Evolutionary conservation across 768 basidiomycete species (phyloP).

Genomic region (Rhizopogon vulgaris): DNA sequence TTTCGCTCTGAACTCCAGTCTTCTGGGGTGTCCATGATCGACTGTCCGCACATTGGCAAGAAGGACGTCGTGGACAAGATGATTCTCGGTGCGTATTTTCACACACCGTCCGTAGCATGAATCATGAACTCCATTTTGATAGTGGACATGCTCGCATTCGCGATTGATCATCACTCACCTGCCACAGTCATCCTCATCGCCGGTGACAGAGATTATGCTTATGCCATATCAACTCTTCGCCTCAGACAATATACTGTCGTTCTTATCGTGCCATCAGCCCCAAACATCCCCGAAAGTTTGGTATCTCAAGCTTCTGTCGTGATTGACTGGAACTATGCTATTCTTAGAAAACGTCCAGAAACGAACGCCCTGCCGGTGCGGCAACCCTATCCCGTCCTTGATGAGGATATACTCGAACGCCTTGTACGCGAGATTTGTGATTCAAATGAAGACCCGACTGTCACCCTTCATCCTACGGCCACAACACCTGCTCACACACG

Average conservation of each 20-base stretch:
- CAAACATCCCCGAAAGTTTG: conserved; percentile 37
- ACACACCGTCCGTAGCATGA: not conserved
- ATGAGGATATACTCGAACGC: conserved; percentile 13
- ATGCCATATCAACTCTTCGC: conserved; percentile 51
- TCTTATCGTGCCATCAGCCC: conserved; percentile 36
- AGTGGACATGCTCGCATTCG: conserved; percentile 67
- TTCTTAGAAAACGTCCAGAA: conserved; percentile 28
- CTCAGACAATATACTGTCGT: conserved; percentile 49
- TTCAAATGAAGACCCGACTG: conserved; percentile 8
- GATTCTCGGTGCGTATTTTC: conserved; percentile 34
- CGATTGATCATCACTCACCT: conserved; percentile 50
- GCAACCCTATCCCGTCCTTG: conserved; percentile 21
- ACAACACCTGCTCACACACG: conserved; percentile 2
- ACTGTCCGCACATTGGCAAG: conserved; percentile 28
- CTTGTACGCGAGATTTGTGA: conserved; percentile 17
- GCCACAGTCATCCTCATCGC: conserved; percentile 58
- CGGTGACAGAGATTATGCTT: conserved; percentile 65
- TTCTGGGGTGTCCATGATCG: conserved; percentile 37
- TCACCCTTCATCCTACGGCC: conserved; percentile 2
- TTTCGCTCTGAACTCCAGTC: conserved; percentile 38
- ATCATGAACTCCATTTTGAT: conserved; percentile 4
- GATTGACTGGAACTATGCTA: conserved; percentile 43
- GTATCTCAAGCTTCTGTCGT: conserved; percentile 48
- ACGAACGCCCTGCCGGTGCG: conserved; percentile 7
- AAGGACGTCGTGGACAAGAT: conserved; percentile 41